Conservation (phyloP, 352 stramenopile species). For the Phytophthora ramorum region DNA sequence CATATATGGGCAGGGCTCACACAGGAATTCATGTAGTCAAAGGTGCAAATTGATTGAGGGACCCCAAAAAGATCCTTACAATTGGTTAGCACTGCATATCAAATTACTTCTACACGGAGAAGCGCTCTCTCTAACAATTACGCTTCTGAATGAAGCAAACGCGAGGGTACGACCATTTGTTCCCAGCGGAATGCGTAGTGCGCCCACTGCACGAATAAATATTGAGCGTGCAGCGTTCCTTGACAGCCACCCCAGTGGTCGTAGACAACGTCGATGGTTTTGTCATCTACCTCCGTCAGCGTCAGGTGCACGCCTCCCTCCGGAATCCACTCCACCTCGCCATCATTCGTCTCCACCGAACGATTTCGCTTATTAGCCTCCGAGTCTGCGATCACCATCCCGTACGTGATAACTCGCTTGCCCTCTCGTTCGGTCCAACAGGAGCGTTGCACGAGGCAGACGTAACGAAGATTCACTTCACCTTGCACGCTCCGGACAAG, state of each 20-base stretch:
- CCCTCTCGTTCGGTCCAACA: conserved; percentile 14
- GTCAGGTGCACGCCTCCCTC: conserved; percentile 35
- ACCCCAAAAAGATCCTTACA: no score
- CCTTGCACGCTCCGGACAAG: conserved; percentile 21
- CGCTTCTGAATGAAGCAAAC: background rate
- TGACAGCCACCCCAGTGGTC: no score
- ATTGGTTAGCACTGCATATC: no score
- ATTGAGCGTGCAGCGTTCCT: conserved; percentile 44
- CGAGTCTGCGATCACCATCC: conserved; percentile 37
- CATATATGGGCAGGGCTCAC: no score
- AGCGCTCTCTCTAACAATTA: no score
- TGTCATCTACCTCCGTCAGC: conserved; percentile 26
- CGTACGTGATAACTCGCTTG: conserved; percentile 26
- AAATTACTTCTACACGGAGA: no score
- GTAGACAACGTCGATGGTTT: conserved; percentile 33
- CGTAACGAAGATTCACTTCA: conserved; percentile 22
- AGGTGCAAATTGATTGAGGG: no score
- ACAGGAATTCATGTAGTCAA: no score
- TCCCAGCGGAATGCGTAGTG: conserved; percentile 42
- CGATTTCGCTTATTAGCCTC: conserved; percentile 29
- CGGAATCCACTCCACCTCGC: conserved; percentile 35
- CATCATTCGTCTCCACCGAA: conserved; percentile 17
- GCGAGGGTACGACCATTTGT: conserved; percentile 14
- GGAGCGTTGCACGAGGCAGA: conserved; percentile 28
- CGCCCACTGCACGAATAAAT: conserved; percentile 54